Base-by-base conservation (phyloP, 768 basidiomycete species). In the Lactarius quietus region DNA sequence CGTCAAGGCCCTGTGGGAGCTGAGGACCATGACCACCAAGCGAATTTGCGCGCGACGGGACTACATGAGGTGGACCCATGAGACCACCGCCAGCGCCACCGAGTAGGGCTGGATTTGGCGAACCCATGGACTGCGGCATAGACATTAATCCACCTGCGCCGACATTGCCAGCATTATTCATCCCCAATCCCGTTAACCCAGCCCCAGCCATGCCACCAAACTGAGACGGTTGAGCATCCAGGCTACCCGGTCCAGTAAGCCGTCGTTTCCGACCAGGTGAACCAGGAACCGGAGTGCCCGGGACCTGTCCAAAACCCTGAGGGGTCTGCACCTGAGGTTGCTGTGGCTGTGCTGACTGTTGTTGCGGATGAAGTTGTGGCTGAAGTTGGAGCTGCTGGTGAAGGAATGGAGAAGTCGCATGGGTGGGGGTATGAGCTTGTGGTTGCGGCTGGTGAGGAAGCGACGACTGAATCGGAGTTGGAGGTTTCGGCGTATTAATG, bases 11-110 rank as follows among this genome's bases (percentile, higher is more conserved):
- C 43, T 75, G 77, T 61, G 73, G 66, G 52, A 74, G 72, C 36
- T 65, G 63, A 36, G 58, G 26, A 20, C 48, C 48, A 36, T 51
- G 64, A 8, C 67, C 59, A 28, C 58, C 66, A 57, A 23, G 72
- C 69, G 68, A 70, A 60, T 36, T 72, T 65, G 31, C 68, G 63
- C 57, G 75, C 68, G 43, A 71, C 65, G 62, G 77, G 61, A 62
- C 68, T 35, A 61, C 64, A 43, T 61, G 69, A 43, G 79, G 79
- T 6, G 78, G 79, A 14, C 78, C 77, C 79, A 79, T 80, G 52
- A 78, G 63, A 28, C 77, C 73, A 36, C 74, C 74, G 2, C 70
- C 71, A 14, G 73, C 71, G 23, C 72, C 74, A n/a, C 73, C 74
- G 68, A 73, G 66, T 29, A 75, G 68, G 54, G 74, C 65, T 28